A percentile compares a stretch with the other conserved stretches of the same genome.
These are phyloP conservation scores for Lachancea dasiensis DNA, from an alignment of 805 yeast genomes.

Conservation along the genomic window DNA sequence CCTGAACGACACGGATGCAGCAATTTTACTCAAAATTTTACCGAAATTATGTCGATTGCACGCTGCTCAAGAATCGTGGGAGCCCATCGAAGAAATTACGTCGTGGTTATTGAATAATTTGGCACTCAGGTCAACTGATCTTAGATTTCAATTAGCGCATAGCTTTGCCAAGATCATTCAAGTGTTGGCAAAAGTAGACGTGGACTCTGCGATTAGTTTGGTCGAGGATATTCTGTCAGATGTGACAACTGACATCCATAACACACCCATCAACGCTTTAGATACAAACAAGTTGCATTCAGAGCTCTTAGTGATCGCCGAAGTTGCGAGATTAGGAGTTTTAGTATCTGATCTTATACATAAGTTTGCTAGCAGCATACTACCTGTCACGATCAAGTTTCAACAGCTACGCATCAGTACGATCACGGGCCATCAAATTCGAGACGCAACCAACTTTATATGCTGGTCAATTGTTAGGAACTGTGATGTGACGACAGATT, in stretches of 20 bases:
- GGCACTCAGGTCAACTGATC: constrained; percentile 44
- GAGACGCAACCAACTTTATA: constrained; percentile 82
- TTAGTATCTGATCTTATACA: constrained; percentile 9
- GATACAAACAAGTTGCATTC: constrained; percentile 33
- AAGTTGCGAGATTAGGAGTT: constrained; percentile 21
- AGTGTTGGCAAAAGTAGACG: constrained; percentile 29
- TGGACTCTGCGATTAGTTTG: constrained; percentile 20
- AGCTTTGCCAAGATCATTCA: constrained; percentile 46
- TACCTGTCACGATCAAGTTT: constrained; percentile 45
- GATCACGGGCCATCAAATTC: constrained; percentile 57
- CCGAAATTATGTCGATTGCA: constrained; percentile 25
- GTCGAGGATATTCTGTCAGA: constrained; percentile 30
- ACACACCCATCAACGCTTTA: constrained; percentile 15
- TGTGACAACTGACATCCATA: constrained; percentile 8
- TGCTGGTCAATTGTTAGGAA: constrained; percentile 67
- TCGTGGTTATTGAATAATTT: constrained; percentile 41
- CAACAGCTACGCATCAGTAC: constrained; percentile 50
- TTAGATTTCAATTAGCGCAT: constrained; percentile 64
- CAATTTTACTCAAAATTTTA: constrained; percentile 15
- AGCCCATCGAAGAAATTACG: constrained; percentile 43
- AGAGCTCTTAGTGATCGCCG: constrained; percentile 34
- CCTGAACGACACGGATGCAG: constrained; percentile 5
- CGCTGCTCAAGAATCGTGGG: constrained; percentile 30
- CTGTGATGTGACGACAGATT: background rate
- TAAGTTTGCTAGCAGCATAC: constrained; percentile 24